These are phyloP conservation scores for Phaffia rhodozyma DNA, from an alignment of 1,284 basidiomycete genomes.

Conservation along the genomic window DNA sequence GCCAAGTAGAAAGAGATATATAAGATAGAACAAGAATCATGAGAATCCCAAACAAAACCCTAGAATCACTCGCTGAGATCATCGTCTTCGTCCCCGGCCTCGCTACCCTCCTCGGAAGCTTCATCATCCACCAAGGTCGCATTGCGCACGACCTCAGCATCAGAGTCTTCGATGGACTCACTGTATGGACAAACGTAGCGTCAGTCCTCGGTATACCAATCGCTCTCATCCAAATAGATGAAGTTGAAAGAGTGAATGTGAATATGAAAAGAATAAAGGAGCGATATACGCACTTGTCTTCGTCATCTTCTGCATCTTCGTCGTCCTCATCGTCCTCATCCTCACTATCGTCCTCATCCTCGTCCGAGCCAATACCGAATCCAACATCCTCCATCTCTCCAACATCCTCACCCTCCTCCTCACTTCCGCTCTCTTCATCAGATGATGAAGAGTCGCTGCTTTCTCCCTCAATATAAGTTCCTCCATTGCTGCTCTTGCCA, in stretches of 20 bases:
- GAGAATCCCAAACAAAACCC: too few species aligned
- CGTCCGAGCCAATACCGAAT: slow-evolving; percentile 49
- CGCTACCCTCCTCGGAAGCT: slow-evolving; percentile 15
- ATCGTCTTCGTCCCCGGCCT: slow-evolving; percentile 13
- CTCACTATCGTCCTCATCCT: slow-evolving; percentile 51
- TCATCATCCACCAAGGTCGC: slow-evolving; percentile 16
- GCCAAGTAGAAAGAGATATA: too few species aligned
- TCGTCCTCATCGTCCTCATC: slow-evolving; percentile 47
- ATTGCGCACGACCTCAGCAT: not conserved
- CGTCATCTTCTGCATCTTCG: slow-evolving; percentile 51
- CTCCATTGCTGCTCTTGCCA: slow-evolving; percentile 33
- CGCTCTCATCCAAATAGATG: not conserved
- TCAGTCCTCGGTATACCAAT: not conserved
- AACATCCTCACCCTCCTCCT: slow-evolving; percentile 35
- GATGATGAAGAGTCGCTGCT: slow-evolving; percentile 27
- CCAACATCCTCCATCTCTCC: slow-evolving; percentile 22
- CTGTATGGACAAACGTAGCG: not conserved
- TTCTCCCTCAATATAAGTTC: slow-evolving; percentile 46
- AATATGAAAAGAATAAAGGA: not conserved
- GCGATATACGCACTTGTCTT: slow-evolving; percentile 42
- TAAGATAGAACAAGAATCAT: too few species aligned
- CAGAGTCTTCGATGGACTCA: slow-evolving; percentile 4
- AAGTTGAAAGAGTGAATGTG: not conserved
- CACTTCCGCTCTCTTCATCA: slow-evolving; percentile 28
- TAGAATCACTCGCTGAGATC: not conserved